These are phyloP conservation scores for Rehmannia glutinosa DNA, from an alignment of 257 asterid genomes.

Conservation along the genomic window DNA sequence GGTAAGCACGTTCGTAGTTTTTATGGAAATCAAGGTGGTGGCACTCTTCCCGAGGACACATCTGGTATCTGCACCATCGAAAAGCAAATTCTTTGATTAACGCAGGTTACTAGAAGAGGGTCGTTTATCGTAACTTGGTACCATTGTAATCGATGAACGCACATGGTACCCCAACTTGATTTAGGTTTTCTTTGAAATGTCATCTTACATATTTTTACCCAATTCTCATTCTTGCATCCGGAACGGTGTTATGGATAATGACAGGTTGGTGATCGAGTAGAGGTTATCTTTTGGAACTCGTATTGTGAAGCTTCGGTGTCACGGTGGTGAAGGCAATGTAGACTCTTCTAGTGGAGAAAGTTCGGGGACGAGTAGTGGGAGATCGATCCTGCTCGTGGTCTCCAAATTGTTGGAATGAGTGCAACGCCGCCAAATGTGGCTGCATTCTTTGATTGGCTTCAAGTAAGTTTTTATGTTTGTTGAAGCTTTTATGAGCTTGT, in stretches of 20 bases:
- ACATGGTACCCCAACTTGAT: constrained; percentile 68
- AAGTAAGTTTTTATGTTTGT: constrained; percentile 45
- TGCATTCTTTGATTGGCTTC: constrained; percentile 96
- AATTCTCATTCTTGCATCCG: constrained; percentile 18
- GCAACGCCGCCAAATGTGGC: constrained; percentile 96
- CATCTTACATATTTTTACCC: neutral
- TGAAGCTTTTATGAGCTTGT: constrained; percentile 1
- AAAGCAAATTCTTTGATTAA: constrained; percentile 93
- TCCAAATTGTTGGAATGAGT: constrained; percentile 98
- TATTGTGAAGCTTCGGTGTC: constrained; percentile 94
- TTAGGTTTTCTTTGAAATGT: constrained; percentile 16
- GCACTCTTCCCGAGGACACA: constrained; percentile 91
- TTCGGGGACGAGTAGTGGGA: constrained; percentile 78
- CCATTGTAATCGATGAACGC: constrained; percentile 97
- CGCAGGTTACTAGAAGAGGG: constrained; percentile 89
- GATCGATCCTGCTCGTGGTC: constrained; percentile 77
- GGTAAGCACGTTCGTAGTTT: constrained; percentile 90
- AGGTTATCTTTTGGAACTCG: constrained; percentile 92
- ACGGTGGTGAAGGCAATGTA: constrained; percentile 90
- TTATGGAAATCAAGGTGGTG: constrained; percentile 97
- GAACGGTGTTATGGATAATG: constrained; percentile 26
- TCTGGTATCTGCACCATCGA: constrained; percentile 95
- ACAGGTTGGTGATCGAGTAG: constrained; percentile 97
- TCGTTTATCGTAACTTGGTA: constrained; percentile 91
- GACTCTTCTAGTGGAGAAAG: constrained; percentile 90